A percentile compares a stretch with the other conserved stretches of the same genome.
Evolutionary conservation across 352 stramenopile species (phyloP).

Genomic region (Hyaloperonospora brassicae): DNA sequence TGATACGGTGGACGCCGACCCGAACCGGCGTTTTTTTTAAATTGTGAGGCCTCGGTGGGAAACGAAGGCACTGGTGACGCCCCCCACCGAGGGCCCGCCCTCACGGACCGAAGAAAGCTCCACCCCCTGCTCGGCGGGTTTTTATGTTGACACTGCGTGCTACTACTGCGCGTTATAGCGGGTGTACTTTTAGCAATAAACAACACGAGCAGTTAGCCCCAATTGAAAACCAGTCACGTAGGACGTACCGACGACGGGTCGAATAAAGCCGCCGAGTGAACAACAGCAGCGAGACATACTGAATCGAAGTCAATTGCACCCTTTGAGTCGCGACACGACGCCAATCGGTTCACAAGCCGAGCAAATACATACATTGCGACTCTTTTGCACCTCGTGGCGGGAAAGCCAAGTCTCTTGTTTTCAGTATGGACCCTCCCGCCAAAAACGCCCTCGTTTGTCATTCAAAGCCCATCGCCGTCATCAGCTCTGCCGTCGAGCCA

Average conservation of each 20-base stretch:
- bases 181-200: constrained; percentile 35
- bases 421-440: constrained; percentile 9
- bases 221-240: too few relatives aligned
- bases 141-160: constrained; percentile 29
- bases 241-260: too few relatives aligned
- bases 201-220: constrained; percentile 23
- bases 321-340: too few relatives aligned
- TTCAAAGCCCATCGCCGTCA: too few relatives aligned
- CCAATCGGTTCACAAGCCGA: too few relatives aligned
- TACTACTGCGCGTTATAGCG: constrained; percentile 27
- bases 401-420: constrained; percentile 13
- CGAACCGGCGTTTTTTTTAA: constrained; percentile 51
- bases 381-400: too few relatives aligned
- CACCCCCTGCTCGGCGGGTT: constrained; percentile 20
- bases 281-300: too few relatives aligned
- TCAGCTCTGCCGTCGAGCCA: too few relatives aligned
- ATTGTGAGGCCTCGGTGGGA: constrained; percentile 31
- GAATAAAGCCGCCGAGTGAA: too few relatives aligned
- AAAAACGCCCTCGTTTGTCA: constrained; percentile 14
- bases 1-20: constrained; percentile 10
- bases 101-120: constrained; percentile 29
- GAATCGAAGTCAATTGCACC: too few relatives aligned
- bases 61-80: constrained; percentile 27
- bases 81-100: constrained; percentile 27
- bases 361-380: too few relatives aligned